Evolutionary conservation across 1,284 basidiomycete species (phyloP).

Genomic region (Fistulina hepatica): DNA sequence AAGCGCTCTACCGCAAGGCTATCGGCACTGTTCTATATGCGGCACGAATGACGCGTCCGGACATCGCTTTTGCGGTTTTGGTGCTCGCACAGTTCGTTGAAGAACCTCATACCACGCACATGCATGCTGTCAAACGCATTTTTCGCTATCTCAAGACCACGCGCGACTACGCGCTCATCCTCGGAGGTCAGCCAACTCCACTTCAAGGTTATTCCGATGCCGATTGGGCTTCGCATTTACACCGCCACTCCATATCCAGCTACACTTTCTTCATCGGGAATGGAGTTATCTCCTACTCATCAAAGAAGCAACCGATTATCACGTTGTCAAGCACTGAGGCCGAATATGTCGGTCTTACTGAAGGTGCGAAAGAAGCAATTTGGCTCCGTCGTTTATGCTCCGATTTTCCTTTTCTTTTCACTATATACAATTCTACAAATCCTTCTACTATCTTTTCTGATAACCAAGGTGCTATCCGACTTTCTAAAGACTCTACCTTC

Average conservation of each 20-base stretch:
- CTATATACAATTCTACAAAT: no score
- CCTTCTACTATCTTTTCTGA: constrained; percentile 11
- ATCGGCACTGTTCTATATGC: neutral
- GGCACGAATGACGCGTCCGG: constrained; percentile 1
- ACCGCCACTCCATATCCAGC: constrained; percentile 10
- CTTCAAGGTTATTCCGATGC: constrained; percentile 9
- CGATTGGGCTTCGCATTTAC: constrained; percentile 8
- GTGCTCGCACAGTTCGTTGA: constrained; percentile 2
- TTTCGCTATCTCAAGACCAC: constrained; percentile 1
- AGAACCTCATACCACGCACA: constrained; percentile 2
- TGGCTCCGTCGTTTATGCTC: constrained; percentile 16
- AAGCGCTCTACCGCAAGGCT: neutral
- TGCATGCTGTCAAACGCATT: neutral
- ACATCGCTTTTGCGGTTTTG: constrained; percentile 3
- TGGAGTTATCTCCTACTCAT: constrained; percentile 10
- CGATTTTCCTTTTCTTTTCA: constrained; percentile 19
- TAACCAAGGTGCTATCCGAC: neutral
- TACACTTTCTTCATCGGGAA: constrained; percentile 6
- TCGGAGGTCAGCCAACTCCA: neutral
- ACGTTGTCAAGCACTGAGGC: constrained; percentile 10
- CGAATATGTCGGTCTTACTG: constrained; percentile 8
- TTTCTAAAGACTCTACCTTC: constrained; percentile 12
- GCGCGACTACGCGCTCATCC: constrained; percentile 2
- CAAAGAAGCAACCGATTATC: constrained; percentile 10
- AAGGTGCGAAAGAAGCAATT: constrained; percentile 6